Conservation (phyloP, 208 protist genomes). For the Chromosphaera perkinsii region DNA sequence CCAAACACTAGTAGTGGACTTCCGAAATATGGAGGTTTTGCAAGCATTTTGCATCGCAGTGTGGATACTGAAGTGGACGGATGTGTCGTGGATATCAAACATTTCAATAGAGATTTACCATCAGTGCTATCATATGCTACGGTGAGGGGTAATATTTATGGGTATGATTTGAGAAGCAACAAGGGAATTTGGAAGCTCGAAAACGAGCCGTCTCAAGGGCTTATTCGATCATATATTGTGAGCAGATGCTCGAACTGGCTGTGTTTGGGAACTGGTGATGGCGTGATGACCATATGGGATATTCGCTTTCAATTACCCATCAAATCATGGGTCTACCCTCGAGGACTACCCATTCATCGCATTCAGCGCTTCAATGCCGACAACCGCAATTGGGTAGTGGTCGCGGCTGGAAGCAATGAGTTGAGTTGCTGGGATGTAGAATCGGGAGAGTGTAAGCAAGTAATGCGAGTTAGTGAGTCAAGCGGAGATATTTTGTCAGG, state of each 20-base stretch:
- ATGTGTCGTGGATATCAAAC: constrained; percentile 1
- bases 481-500: no score
- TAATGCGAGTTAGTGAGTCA: no score
- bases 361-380: no score
- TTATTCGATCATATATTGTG: not conserved
- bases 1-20: not conserved
- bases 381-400: no score
- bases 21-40: not conserved
- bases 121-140: constrained; percentile 13
- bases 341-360: no score
- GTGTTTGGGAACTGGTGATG: not conserved
- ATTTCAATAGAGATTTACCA: constrained; percentile 14
- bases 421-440: no score
- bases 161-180: constrained; percentile 11
- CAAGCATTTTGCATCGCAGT: not conserved
- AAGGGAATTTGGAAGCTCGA: constrained; percentile 4
- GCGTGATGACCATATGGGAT: constrained; percentile 8
- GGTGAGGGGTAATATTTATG: constrained; percentile 12
- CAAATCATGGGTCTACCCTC: no score
- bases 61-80: constrained; percentile 1
- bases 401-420: no score
- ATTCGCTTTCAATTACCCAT: no score
- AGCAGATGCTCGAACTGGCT: not conserved
- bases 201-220: constrained; percentile 5
- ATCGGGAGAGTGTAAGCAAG: no score